These are phyloP conservation scores for Vicia villosa DNA, from an alignment of 306 rosid species.

Conservation along the genomic window DNA sequence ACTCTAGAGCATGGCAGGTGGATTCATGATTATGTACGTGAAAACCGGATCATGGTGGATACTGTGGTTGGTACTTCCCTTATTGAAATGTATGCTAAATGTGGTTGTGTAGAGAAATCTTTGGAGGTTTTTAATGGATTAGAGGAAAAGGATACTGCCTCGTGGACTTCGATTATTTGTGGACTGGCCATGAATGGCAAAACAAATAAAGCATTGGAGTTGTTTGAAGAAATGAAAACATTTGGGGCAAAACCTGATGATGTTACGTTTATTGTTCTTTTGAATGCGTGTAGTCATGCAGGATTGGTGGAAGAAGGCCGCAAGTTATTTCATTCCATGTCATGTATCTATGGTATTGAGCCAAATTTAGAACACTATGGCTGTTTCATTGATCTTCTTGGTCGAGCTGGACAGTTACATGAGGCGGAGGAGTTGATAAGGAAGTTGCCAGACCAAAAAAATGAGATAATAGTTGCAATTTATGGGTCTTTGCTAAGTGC, in stretches of 20 bases:
- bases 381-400: conserved; percentile 70
- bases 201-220: conserved; percentile 60
- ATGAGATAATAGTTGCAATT: conserved; percentile 51
- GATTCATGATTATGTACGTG: conserved; percentile 56
- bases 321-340: conserved; percentile 54
- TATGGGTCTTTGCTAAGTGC: conserved; percentile 76
- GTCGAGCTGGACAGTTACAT: conserved; percentile 65
- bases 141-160: conserved; percentile 60
- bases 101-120: conserved; percentile 64
- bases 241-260: conserved; percentile 64
- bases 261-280: conserved; percentile 60
- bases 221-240: conserved; percentile 61
- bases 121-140: conserved; percentile 57
- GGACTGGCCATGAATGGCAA: conserved; percentile 74
- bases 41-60: conserved; percentile 54
- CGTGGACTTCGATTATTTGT: conserved; percentile 74
- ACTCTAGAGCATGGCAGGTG: conserved; percentile 72
- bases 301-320: conserved; percentile 74
- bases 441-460: conserved; percentile 47
- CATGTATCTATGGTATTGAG: conserved; percentile 44
- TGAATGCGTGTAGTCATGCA: conserved; percentile 71
- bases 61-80: conserved; percentile 71
- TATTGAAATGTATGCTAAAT: conserved; percentile 76
- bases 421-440: conserved; percentile 70
- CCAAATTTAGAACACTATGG: conserved; percentile 75